Evolutionary conservation across 2,329 filamentous ascomycete species (phyloP).

Genomic region (Stagonosporopsis chrysanthemi): DNA sequence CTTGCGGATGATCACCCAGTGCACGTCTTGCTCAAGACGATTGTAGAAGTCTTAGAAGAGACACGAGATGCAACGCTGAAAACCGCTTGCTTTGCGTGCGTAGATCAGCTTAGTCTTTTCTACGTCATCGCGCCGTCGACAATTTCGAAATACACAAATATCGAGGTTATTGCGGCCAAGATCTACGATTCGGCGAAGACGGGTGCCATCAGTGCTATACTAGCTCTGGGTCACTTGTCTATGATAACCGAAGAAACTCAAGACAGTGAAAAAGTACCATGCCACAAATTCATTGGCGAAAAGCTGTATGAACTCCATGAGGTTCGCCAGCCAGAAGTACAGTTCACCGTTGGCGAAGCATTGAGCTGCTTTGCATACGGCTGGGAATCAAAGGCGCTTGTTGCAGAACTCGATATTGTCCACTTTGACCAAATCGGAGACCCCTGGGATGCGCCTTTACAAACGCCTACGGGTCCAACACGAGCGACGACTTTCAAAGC

Average conservation of each 20-base stretch:
- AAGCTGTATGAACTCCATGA: conserved; percentile 81
- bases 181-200: conserved; percentile 75
- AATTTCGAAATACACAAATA: conserved; percentile 45
- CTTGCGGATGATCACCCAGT: conserved; percentile 47
- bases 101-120: conserved; percentile 70
- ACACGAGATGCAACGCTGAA: conserved; percentile 64
- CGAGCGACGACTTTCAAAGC: conserved; percentile 56
- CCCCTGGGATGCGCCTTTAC: conserved; percentile 39
- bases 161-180: conserved; percentile 64
- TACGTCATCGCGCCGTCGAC: conserved; percentile 58
- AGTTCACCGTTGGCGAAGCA: conserved; percentile 90
- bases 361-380: conserved; percentile 78
- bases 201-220: conserved; percentile 81
- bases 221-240: conserved; percentile 79
- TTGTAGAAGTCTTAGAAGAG: conserved; percentile 62
- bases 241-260: conserved; percentile 62
- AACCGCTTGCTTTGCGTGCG: conserved; percentile 63
- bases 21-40: conserved; percentile 52
- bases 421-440: conserved; percentile 51
- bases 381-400: conserved; percentile 83
- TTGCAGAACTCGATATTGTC: conserved; percentile 78
- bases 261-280: conserved; percentile 39
- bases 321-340: conserved; percentile 82
- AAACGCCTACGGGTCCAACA: conserved; percentile 42
- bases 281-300: conserved; percentile 66